Base-by-base conservation (phyloP, 108 stramenopile genomes). In the Nannochloropsis oceanica region DNA sequence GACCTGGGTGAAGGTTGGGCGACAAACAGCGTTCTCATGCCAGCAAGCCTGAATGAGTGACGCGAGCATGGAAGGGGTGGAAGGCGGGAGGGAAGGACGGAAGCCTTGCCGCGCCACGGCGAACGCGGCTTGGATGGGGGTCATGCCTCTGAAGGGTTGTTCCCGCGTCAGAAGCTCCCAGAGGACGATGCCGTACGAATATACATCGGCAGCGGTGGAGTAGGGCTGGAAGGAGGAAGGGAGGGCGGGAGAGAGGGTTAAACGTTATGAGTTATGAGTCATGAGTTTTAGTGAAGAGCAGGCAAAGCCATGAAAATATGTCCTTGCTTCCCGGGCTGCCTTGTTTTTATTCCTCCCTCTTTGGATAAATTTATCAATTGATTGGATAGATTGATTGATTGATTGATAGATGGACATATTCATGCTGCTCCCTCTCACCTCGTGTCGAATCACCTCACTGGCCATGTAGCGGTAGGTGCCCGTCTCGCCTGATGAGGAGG, bases 51-150 rank as follows among this genome's bases (percentile, higher is more conserved):
- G 84, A 24, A 88, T 81, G 46, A 88, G 84, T 20, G 24, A 11
- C 18, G 86, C 80, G 25, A 88, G 59, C 14, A 50, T 26, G 20
- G 86, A 86, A 80, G 86, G 86, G 14, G 87, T 79, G 13, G 8
- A n/a, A 34, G 84, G 79, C 18, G 88, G 88, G 12, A 88, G 44
- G 50, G 87, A 22, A n/a, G 88, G 88, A 18, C 88, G 34, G 22
- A 87, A 84, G 42, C 87, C 59, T 73, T 88, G 59, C 25, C 87
- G 59, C 18, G 86, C 88, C 10, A 88, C 88, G 24, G 87, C 86
- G 26, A 88, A 88, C 25, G 88, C 88, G 12, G 88, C 88, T 43
- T 88, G 88, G 12, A 88, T 84, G 34, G 88, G 88, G 1, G 88
- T 87, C 24, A 87, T 25, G 8, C 88, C 88, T 25, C 84, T 43